Base-by-base conservation (phyloP, 2,329 filamentous ascomycete genomes). In the Fusarium caatingaense region DNA sequence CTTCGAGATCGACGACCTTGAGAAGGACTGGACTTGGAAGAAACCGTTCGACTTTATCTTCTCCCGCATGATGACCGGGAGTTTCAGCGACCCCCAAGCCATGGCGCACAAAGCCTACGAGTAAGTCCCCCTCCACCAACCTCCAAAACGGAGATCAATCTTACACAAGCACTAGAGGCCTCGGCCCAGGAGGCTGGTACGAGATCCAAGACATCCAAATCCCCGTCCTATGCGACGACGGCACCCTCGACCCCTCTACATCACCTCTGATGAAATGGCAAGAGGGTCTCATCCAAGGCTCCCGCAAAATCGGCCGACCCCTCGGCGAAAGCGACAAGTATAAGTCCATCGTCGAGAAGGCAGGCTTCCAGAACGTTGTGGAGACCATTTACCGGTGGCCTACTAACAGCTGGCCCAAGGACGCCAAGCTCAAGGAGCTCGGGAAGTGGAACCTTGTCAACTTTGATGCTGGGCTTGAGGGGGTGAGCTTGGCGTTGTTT, bases 391-490 rank as follows among this genome's bases (percentile, higher is more conserved):
- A 64, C 28, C 63, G 47, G 12, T 73, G 71, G 71, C 71, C 71
- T 2, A 72, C 58, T 0, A 68, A 70, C 16, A 27, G 66, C 12
- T 73, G 69, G 69, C 66, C 71, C 0, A 42, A 51, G 7, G 66
- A 74, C 6, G 56, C 64, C 4, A 74, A 71, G 13, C 58, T 63
- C 18, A 73, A 74, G n/a, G 61, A 68, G 13, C 54, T 73, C 4
- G 66, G 71, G 1, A 55, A 55, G 8, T 73, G 64, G 71, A 64
- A 65, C 37, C 57, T 62, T 1, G 56, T 25, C 2, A 74, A 66
- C 12, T 71, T 73, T 15, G 51, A 61, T 1, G 49, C 37, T 4
- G 72, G 66, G 0, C 54, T 72, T 1, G 63, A 72, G 15, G 69
- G 53, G 1, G 60, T 68, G 2, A 48, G 60, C 8, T 45, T 73